Conservation (phyloP, 129 eudicot species). For the Artemisia argyi region DNA sequence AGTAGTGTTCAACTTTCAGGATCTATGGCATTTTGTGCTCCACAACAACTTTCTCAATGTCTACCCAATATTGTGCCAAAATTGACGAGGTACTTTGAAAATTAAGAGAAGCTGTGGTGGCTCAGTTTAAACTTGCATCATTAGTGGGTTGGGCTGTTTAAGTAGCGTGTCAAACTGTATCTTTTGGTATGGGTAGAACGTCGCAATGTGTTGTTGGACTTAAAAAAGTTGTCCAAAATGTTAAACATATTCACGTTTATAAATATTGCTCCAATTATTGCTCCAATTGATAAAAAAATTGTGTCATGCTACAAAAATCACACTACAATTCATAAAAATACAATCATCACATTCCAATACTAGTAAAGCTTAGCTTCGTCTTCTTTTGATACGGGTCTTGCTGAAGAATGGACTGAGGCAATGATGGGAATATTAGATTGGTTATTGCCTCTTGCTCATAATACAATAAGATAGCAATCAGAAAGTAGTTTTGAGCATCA, state of each 20-base stretch:
- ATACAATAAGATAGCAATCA: slow-evolving; percentile 78
- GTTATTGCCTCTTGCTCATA: slow-evolving; percentile 85
- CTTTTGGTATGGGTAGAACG: background rate
- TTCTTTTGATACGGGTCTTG: slow-evolving; percentile 53
- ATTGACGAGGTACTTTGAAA: slow-evolving; percentile 75
- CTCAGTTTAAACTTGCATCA: slow-evolving; percentile 13
- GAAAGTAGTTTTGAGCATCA: slow-evolving; percentile 86
- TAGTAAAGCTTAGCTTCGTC: slow-evolving; percentile 40
- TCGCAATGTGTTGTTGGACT: background rate
- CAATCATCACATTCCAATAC: too few relatives aligned
- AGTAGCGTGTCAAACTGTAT: background rate
- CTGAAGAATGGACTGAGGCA: slow-evolving; percentile 77
- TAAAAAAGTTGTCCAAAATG: too few relatives aligned
- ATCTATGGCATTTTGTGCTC: slow-evolving; percentile 99
- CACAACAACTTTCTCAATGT: slow-evolving; percentile 95
- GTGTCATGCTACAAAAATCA: too few relatives aligned
- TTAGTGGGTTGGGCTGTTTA: background rate
- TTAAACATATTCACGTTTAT: too few relatives aligned
- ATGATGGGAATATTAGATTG: slow-evolving; percentile 62
- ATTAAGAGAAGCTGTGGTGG: background rate
- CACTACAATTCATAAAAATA: too few relatives aligned
- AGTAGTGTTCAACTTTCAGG: slow-evolving; percentile 99
- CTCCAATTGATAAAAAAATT: too few relatives aligned
- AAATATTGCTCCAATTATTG: too few relatives aligned
- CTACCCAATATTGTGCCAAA: slow-evolving; percentile 95